A percentile compares a stretch with the other conserved stretches of the same genome.
phyloP scores from a whole-genome alignment of 2,329 filamentous ascomycete genomes.

The Eurotiales sp. region DNA sequence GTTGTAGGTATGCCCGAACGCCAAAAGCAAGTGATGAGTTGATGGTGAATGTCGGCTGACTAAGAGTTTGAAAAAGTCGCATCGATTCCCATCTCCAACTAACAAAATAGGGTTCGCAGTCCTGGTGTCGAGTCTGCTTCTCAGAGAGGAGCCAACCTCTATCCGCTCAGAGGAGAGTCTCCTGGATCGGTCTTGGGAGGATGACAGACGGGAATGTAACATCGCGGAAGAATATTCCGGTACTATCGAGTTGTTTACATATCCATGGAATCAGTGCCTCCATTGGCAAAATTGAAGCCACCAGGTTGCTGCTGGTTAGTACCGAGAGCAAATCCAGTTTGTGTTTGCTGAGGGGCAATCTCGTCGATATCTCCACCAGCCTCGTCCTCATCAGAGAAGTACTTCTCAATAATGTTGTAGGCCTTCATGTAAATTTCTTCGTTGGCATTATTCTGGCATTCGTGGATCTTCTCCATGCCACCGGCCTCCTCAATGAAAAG shows the following conservation, averaged over 20 bases:
- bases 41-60: neutral
- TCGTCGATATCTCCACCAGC: slow-evolving; percentile 73
- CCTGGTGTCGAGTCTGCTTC: neutral
- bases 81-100: neutral
- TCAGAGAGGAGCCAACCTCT: neutral
- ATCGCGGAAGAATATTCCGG: neutral
- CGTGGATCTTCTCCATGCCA: slow-evolving; percentile 99
- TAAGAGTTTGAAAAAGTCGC: slow-evolving; percentile 8
- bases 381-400: slow-evolving; percentile 98
- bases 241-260: slow-evolving; percentile 59
- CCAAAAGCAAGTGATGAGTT: slow-evolving; percentile 10
- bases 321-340: slow-evolving; percentile 69
- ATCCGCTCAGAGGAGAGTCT: neutral
- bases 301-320: slow-evolving; percentile 63
- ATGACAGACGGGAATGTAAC: neutral
- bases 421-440: slow-evolving; percentile 99
- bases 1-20: no score
- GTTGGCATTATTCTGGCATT: slow-evolving; percentile 99
- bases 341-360: slow-evolving; percentile 66
- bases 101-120: neutral
- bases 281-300: slow-evolving; percentile 88
- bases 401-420: slow-evolving; percentile 99
- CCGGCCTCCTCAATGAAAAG: slow-evolving; percentile 98
- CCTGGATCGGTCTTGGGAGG: neutral
- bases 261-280: slow-evolving; percentile 68